Conservation (phyloP, 306 rosid species). For the Calophaca sinica region DNA sequence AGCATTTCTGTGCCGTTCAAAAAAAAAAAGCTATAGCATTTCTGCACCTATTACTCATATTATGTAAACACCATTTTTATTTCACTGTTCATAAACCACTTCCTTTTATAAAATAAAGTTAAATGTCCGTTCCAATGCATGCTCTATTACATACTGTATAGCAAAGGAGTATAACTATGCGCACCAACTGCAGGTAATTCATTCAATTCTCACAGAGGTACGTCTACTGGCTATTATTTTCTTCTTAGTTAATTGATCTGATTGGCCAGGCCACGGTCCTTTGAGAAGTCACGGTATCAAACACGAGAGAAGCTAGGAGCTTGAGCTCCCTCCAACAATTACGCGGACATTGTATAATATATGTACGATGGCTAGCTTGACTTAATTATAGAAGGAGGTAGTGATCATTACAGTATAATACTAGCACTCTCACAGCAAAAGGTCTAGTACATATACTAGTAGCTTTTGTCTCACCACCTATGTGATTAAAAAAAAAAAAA, state of each 20-base stretch:
- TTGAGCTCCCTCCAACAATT: not conserved
- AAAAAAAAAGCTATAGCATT: too few species aligned
- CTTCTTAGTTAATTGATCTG: conserved; percentile 13
- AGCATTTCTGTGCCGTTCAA: too few species aligned
- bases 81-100: too few species aligned
- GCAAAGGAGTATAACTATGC: conserved; percentile 2
- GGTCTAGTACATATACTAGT: not conserved
- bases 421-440: too few species aligned
- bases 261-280: not conserved
- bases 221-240: not conserved
- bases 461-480: not conserved
- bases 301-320: not conserved
- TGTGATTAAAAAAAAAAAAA: not conserved
- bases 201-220: conserved; percentile 1
- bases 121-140: not conserved
- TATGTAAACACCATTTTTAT: too few species aligned
- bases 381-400: not conserved
- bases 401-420: not conserved
- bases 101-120: too few species aligned
- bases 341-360: not conserved
- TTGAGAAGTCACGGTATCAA: conserved; percentile 29
- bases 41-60: too few species aligned
- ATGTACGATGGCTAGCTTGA: not conserved
- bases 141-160: not conserved
- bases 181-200: conserved; percentile 10